Conservation (phyloP, 257 asterid genomes). For the Ligustrum vulgare region DNA sequence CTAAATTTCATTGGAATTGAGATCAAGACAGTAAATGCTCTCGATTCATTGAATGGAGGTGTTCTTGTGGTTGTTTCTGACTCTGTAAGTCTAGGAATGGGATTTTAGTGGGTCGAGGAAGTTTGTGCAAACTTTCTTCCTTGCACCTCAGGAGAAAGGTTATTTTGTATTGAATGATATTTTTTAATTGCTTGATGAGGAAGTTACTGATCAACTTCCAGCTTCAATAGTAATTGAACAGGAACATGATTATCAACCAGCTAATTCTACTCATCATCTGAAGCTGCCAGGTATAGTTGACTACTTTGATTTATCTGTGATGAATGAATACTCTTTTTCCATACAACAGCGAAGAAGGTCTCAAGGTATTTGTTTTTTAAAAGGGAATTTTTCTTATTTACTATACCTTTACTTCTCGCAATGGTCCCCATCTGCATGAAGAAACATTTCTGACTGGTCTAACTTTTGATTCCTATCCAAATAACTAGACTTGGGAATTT, state of each 20-base stretch:
- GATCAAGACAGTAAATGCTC: slow-evolving; percentile 52
- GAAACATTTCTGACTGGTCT: no score
- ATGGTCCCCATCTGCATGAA: not conserved
- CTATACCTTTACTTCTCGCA: not conserved
- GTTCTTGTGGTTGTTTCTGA: slow-evolving; percentile 60
- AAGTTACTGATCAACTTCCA: slow-evolving; percentile 31
- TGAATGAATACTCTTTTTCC: not conserved
- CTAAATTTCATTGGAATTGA: slow-evolving; percentile 44
- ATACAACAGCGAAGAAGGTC: not conserved
- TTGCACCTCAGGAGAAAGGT: slow-evolving; percentile 69
- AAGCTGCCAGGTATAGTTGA: slow-evolving; percentile 47
- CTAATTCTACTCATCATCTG: slow-evolving; percentile 30
- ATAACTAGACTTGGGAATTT: not conserved
- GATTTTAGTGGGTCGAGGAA: slow-evolving; percentile 48
- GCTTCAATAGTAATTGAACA: slow-evolving; percentile 27
- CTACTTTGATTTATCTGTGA: slow-evolving; percentile 1
- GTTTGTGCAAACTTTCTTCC: slow-evolving; percentile 65
- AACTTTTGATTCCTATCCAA: not conserved
- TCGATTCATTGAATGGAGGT: slow-evolving; percentile 56
- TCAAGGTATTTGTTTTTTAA: not conserved
- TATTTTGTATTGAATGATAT: slow-evolving; percentile 59
- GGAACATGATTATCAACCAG: slow-evolving; percentile 36
- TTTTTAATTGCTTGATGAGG: slow-evolving; percentile 51
- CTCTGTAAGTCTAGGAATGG: slow-evolving; percentile 38
- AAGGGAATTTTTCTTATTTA: not conserved